Base-by-base conservation (phyloP, 495 filamentous ascomycete species). In the Gamarada debralockiae region DNA sequence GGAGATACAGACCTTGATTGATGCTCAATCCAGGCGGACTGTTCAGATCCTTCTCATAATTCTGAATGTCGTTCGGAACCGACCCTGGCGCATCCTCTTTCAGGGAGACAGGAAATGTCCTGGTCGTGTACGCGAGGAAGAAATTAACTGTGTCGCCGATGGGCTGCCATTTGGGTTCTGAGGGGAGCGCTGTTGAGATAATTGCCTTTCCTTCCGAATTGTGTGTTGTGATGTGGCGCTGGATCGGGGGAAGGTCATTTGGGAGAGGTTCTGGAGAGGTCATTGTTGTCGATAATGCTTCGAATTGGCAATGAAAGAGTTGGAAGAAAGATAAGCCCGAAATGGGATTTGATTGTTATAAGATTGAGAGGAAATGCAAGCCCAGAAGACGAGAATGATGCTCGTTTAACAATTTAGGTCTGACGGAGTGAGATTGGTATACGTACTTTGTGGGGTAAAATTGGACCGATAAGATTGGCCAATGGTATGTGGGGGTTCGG, bases 211-310 rank as follows among this genome's bases (percentile, higher is more conserved):
- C 51, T 17, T 34, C 38, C 2, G 45, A 15, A 23, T 59, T 48
- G 29, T 39, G 27, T 1, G 45, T 42, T 2, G 56, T 59, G 31
- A 59, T 59, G 47, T 50, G 53, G 15, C 56, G 45, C 15, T 48
- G 22, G 12, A 59, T 33, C 9, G 43, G 37, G 22, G 55, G 55
- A 15, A 58, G 55, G 25, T 49, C 55, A 20, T 58, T 58, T 14
- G 50, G 47, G 33, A 57, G 37, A 8, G 31, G n/a, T 17, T 36
- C 18, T 14, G n/a, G 39, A 17, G 39, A 22, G 2, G 10, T 9
- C 17, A 20, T 15, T 15, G 17, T 41, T 41, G 38, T n/a, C n/a
- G n/a, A n/a, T n/a, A n/a, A n/a, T n/a, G n/a, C n/a, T n/a, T n/a
- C n/a, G n/a, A n/a, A n/a, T n/a, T n/a, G n/a, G n/a, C n/a, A n/a